A percentile compares a stretch with the other conserved stretches of the same genome.
These are phyloP conservation scores for Oryza brachyantha DNA, from an alignment of 176 grass and related monocot genomes.

Conservation along the genomic window DNA sequence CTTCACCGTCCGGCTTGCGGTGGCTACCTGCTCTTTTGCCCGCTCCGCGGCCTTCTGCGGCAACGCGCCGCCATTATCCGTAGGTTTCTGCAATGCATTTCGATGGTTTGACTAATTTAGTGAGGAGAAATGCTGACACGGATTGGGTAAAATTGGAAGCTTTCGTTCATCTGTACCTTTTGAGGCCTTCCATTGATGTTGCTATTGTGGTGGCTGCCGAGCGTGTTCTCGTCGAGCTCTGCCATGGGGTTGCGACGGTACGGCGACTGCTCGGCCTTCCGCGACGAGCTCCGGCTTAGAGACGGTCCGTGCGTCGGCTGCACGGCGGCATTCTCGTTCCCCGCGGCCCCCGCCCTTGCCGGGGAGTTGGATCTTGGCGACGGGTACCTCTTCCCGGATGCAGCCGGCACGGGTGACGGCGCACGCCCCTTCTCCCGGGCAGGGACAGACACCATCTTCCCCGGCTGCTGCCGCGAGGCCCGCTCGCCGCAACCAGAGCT, in stretches of 20 bases:
- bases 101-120: neutral
- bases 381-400: slow-evolving; percentile 49
- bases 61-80: slow-evolving; percentile 13
- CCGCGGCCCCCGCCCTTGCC: slow-evolving; percentile 27
- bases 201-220: neutral
- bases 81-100: slow-evolving; percentile 27
- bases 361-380: slow-evolving; percentile 79
- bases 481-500: slow-evolving; percentile 23
- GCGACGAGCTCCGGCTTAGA: slow-evolving; percentile 77
- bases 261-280: slow-evolving; percentile 76
- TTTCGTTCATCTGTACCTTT: slow-evolving; percentile 46
- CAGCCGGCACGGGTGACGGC: slow-evolving; percentile 36
- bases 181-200: slow-evolving; percentile 40
- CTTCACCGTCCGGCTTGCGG: neutral
- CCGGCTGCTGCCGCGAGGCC: slow-evolving; percentile 38
- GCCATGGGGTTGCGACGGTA: slow-evolving; percentile 74
- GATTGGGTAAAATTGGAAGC: neutral
- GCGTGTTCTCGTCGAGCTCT: slow-evolving; percentile 66
- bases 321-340: slow-evolving; percentile 45
- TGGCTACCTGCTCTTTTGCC: slow-evolving; percentile 11
- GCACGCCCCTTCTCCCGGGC: slow-evolving; percentile 60
- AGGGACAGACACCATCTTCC: slow-evolving; percentile 82
- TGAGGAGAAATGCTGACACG: too few species aligned
- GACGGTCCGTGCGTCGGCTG: slow-evolving; percentile 43
- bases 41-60: slow-evolving; percentile 18